Percentiles rank a stretch among this genome's conserved stretches.
Evolutionary conservation across 1,284 basidiomycete species (phyloP).

Genomic region (Trametes hirsuta): DNA sequence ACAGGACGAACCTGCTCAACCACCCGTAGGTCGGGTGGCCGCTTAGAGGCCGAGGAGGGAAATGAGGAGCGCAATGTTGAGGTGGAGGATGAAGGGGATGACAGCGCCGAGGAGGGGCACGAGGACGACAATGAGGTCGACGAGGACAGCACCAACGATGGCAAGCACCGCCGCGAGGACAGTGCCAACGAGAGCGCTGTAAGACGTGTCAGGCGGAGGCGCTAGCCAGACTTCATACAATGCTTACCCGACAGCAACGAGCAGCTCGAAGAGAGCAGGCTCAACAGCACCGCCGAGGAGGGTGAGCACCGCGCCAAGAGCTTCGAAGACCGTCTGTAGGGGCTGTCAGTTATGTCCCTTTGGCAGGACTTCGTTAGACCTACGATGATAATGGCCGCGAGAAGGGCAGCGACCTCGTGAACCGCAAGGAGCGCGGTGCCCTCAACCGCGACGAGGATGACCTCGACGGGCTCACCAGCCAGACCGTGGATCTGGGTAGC

Average conservation of each 20-base stretch:
- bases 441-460: conserved; percentile 39
- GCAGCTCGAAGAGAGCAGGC: conserved; percentile 29
- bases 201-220: too few relatives aligned
- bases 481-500: conserved; percentile 39
- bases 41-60: conserved; percentile 24
- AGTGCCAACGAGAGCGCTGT: conserved; percentile 31
- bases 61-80: conserved; percentile 30
- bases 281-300: conserved; percentile 33
- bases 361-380: neutral
- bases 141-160: conserved; percentile 35
- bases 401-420: conserved; percentile 34
- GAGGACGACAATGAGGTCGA: conserved; percentile 32
- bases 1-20: conserved; percentile 9
- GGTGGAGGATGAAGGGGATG: conserved; percentile 24
- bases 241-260: conserved; percentile 36
- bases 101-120: conserved; percentile 23
- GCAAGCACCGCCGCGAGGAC: conserved; percentile 36
- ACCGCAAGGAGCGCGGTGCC: conserved; percentile 35
- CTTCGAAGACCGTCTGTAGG: conserved; percentile 38
- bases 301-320: conserved; percentile 40
- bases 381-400: conserved; percentile 23
- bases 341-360: conserved; percentile 3
- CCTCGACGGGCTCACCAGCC: conserved; percentile 32
- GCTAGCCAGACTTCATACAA: neutral
- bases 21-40: neutral